phyloP scores from a whole-genome alignment of 345 rosid genomes.

The Salix viminalis region DNA sequence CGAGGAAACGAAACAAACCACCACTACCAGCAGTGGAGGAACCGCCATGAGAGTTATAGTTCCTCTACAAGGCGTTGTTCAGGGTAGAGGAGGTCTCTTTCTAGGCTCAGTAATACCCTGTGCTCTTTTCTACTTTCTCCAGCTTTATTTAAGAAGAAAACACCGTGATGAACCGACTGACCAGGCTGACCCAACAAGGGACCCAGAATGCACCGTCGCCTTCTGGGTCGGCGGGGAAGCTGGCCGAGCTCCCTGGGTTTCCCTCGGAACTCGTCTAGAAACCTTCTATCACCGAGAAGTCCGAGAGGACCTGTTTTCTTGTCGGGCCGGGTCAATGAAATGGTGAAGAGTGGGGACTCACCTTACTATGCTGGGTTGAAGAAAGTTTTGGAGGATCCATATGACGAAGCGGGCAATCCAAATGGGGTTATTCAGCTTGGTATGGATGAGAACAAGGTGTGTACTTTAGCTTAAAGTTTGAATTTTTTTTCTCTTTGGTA shows the following conservation, averaged over 20 bases:
- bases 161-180: conserved; percentile 33
- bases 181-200: conserved; percentile 30
- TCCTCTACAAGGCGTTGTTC: conserved; percentile 89
- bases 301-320: conserved; percentile 51
- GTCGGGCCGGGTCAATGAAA: conserved; percentile 48
- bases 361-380: conserved; percentile 48
- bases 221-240: conserved; percentile 47
- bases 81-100: conserved; percentile 86
- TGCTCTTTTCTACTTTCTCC: conserved; percentile 87
- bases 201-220: conserved; percentile 28
- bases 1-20: conserved; percentile 22
- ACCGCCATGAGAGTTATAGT: conserved; percentile 91
- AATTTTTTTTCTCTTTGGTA: neutral
- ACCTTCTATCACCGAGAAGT: conserved; percentile 61
- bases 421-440: conserved; percentile 79
- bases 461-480: neutral
- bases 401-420: conserved; percentile 59
- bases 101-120: conserved; percentile 92
- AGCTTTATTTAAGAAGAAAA: conserved; percentile 60
- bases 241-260: conserved; percentile 52
- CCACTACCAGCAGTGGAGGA: conserved; percentile 30
- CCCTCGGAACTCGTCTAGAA: conserved; percentile 59
- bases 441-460: conserved; percentile 58
- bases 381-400: conserved; percentile 62
- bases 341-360: conserved; percentile 51